phyloP scores from a whole-genome alignment of 768 basidiomycete genomes.

The Tricholoma bakamatsutake region DNA sequence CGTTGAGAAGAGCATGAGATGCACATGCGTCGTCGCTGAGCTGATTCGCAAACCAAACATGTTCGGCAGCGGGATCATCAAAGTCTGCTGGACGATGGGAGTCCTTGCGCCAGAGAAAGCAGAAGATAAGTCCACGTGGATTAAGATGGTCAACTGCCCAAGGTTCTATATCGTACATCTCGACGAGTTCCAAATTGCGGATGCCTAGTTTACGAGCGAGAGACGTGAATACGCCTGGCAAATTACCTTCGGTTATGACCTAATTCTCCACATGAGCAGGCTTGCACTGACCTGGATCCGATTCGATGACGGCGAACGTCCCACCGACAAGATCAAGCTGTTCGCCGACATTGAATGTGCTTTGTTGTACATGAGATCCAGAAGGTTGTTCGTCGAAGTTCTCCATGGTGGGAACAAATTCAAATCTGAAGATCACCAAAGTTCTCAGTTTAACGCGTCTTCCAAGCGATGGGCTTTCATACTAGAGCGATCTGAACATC shows the following conservation, averaged over 20 bases:
- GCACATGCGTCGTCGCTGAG: slow-evolving; percentile 63
- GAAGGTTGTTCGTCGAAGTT: background rate
- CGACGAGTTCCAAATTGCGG: slow-evolving; percentile 45
- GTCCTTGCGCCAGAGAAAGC: slow-evolving; percentile 54
- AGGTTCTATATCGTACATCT: slow-evolving; percentile 58
- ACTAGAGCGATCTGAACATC: no score
- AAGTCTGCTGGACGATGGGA: slow-evolving; percentile 39
- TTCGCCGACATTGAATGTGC: background rate
- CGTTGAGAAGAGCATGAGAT: slow-evolving; percentile 56
- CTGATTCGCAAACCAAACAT: slow-evolving; percentile 66
- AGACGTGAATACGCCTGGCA: slow-evolving; percentile 51
- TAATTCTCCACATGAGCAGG: background rate
- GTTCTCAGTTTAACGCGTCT: no score
- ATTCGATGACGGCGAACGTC: slow-evolving; percentile 58
- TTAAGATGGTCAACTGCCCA: slow-evolving; percentile 57
- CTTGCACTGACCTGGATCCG: slow-evolving; percentile 36
- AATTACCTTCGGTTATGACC: background rate
- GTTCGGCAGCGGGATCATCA: slow-evolving; percentile 47
- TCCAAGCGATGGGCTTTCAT: no score
- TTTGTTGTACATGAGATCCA: background rate
- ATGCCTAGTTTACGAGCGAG: slow-evolving; percentile 51
- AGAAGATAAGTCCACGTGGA: slow-evolving; percentile 57
- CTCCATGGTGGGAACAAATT: background rate
- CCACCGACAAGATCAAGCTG: slow-evolving; percentile 50
- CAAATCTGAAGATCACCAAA: background rate